Evolutionary conservation across 2,329 filamentous ascomycete genomes (phyloP), one percentile per base, ranked within the genome.

Genomic region (Ceratocystis albifundus): DNA sequence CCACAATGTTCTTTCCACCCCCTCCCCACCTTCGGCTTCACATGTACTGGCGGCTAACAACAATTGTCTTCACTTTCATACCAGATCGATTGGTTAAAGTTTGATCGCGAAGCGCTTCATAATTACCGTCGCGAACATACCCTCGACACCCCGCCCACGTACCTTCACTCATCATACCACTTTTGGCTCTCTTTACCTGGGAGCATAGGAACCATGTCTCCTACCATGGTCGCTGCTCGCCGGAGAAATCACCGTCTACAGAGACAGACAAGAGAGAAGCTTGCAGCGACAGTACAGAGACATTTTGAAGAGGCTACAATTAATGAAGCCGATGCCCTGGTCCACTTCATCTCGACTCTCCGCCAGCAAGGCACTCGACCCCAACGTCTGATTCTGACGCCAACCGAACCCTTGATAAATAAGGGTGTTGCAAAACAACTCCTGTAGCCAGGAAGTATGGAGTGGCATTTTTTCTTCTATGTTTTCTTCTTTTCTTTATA

Each of bases 241-340:
- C 62, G 64, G 28, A 62, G 69, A n/a, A 82, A 80, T 70, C 84
- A 83, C 70, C 79, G 84, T 61, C 80, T 85, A 71, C 78, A 86
- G 64, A 22, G 57, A 55, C 67, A 68, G 53, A 83, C 82, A 71
- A 88, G 88, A 73, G 86, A 90, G 46, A 82, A 88, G 70, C 78
- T 95, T 65, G 87, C 88, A 7, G 80, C 85, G 70, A 81, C 84
- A 1, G 87, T 92, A 62, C 81, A 89, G 70, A 92, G 90, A 74
- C 88, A 94, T 75, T 94, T 94, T 77, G 94, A 94, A 73, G 85
- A 84, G 44, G 80, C 89, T 70, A 88, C 87, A 17, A 84, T 93
- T 50, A 87, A 86, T 70, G 90, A 95, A 77, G 90, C 87, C 73
- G 89, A 94, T 71, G 86, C 91, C 70, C 88, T 94, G 67, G 88